Base-by-base conservation (phyloP, 345 rosid species). In the Populus pruinosa region DNA sequence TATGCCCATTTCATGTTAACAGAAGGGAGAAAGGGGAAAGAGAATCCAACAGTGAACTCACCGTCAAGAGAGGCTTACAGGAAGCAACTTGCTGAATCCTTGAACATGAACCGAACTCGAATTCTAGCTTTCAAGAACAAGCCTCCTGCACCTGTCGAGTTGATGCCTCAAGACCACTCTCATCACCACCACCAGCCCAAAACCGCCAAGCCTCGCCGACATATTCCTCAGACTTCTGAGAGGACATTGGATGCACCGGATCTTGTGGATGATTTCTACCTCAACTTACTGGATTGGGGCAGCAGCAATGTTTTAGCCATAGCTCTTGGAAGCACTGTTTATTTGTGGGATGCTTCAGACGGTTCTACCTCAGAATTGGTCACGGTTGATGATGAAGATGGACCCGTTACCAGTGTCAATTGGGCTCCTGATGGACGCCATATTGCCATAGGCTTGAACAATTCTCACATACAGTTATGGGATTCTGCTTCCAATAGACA, bases 51-150 rank as follows among this genome's bases (percentile, higher is more conserved):
- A 59, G 29, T 3, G 16, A 59, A 4, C 14, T 59, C 64, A 25
- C 64, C 64, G 0, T 59, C 64, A 59, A 59, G 64, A 59, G 64
- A 59, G 27, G 64, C 64, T 59, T 59, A 59, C 27, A 59, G 27
- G 64, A 59, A 59, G 64, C 64, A 59, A 23, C 64, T 59, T 59
- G 92, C 91, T 0, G 93, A 90, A 81, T 61, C 89, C 0, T 77
- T 89, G 41, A 85, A 88, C 67, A 85, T 90, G 87, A 87, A 87
- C 65, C 77, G 87, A 73, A 86, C 91, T 8, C 76, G 90, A 25
- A 92, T 92, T 67, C 82, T 92, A 29, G 92, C 92, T 7, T 92
- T 91, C 81, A 84, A 80, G 77, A 87, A 86, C 88, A 92, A 89
- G 78, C 87, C 92, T 27, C 92, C 88, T 6, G 39, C 81, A 5